phyloP scores from a whole-genome alignment of 352 stramenopile species.

The Globisporangium emineosum region DNA sequence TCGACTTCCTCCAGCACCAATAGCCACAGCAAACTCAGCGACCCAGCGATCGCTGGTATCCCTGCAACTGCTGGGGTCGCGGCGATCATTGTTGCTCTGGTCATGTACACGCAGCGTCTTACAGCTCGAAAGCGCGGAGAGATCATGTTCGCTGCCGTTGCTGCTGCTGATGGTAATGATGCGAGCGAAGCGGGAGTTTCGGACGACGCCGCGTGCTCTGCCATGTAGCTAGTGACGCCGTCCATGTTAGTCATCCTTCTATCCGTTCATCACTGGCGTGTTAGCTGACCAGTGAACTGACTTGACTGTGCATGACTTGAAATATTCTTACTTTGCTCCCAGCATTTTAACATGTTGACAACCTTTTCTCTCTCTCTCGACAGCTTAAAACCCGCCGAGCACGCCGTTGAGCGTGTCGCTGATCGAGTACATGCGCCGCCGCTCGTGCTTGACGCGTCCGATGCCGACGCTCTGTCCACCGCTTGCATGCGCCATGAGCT shows the following conservation, averaged over 20 bases:
- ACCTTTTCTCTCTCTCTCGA: neutral
- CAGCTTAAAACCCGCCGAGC: conserved; percentile 53
- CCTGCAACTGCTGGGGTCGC: neutral
- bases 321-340: neutral
- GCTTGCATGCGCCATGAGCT: conserved; percentile 36
- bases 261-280: neutral
- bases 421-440: conserved; percentile 70
- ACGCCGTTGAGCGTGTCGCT: conserved; percentile 75
- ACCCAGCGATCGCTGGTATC: neutral
- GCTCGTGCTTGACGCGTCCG: conserved; percentile 64
- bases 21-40: neutral
- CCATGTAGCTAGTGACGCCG: neutral
- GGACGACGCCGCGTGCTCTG: neutral
- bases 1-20: neutral
- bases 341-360: neutral
- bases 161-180: neutral
- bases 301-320: neutral
- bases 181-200: neutral
- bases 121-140: neutral
- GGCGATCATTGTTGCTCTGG: neutral
- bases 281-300: neutral
- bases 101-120: neutral
- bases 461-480: conserved; percentile 68
- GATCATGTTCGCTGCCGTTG: neutral
- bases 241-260: neutral